These are phyloP conservation scores for Aquilaria yunnanensis DNA, from an alignment of 345 rosid species.

Conservation along the genomic window DNA sequence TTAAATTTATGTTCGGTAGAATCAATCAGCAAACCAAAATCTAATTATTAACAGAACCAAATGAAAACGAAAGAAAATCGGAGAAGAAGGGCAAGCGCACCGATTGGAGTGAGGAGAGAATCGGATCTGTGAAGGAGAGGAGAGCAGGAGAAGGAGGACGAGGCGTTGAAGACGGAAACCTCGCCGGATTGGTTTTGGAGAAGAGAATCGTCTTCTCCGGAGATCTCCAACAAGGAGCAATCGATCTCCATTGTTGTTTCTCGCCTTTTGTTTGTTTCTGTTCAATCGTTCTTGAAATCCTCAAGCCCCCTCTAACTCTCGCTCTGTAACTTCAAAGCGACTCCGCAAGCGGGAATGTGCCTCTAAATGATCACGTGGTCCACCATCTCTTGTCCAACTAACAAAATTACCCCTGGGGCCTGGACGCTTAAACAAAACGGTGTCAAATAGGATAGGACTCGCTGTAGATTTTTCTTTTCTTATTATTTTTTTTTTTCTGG, in stretches of 20 bases:
- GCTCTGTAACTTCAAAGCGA: not conserved
- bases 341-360: no score
- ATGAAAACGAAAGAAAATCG: not conserved
- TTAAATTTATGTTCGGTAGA: not conserved
- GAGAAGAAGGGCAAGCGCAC: slow-evolving; percentile 23
- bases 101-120: slow-evolving; percentile 26
- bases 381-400: no score
- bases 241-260: slow-evolving; percentile 45
- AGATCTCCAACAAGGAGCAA: slow-evolving; percentile 56
- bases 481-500: no score
- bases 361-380: no score
- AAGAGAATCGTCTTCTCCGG: slow-evolving; percentile 56
- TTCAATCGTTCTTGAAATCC: no score
- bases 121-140: slow-evolving; percentile 58
- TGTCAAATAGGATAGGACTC: no score
- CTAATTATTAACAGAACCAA: not conserved
- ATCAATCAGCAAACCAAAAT: not conserved
- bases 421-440: no score
- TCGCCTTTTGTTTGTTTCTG: no score
- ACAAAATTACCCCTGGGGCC: no score
- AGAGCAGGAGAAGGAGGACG: slow-evolving; percentile 45
- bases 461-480: no score
- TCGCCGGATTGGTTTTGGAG: slow-evolving; percentile 30
- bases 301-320: slow-evolving; percentile 1
- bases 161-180: slow-evolving; percentile 15